Conservation (phyloP, 108 stramenopile species). For the Cyclotella cryptica region DNA sequence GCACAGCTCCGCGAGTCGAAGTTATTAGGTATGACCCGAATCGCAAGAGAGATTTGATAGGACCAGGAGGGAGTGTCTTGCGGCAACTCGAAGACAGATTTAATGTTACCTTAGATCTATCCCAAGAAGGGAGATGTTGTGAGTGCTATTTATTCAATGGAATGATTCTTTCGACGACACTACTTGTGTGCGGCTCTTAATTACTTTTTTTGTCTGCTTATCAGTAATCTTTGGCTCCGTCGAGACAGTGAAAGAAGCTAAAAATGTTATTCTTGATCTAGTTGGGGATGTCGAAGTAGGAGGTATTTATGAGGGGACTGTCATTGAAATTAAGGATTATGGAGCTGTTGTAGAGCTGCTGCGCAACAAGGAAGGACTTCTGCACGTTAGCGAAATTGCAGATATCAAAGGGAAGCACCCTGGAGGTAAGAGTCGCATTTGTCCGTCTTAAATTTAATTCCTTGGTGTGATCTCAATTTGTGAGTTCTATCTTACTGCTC, state of each 20-base stretch:
- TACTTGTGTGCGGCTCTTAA: neutral
- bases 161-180: neutral
- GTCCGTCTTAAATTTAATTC: neutral
- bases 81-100: slow-evolving; percentile 74
- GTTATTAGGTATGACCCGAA: slow-evolving; percentile 66
- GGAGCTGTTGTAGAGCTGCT: slow-evolving; percentile 88
- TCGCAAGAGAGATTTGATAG: slow-evolving; percentile 68
- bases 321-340: slow-evolving; percentile 87
- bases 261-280: slow-evolving; percentile 71
- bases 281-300: slow-evolving; percentile 81
- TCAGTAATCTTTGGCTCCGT: slow-evolving; percentile 66
- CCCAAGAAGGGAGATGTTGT: slow-evolving; percentile 71
- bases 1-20: slow-evolving; percentile 66
- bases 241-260: slow-evolving; percentile 64
- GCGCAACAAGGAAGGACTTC: slow-evolving; percentile 89
- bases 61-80: slow-evolving; percentile 77
- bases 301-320: slow-evolving; percentile 77
- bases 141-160: neutral
- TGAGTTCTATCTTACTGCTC: neutral
- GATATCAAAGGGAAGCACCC: slow-evolving; percentile 52
- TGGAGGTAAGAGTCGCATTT: slow-evolving; percentile 21
- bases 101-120: slow-evolving; percentile 67
- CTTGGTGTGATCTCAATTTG: neutral
- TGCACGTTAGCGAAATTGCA: slow-evolving; percentile 88
- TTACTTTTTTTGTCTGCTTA: neutral